These are phyloP conservation scores for Eragrostis curvula DNA, from an alignment of 176 grass and related monocot genomes.

Conservation along the genomic window DNA sequence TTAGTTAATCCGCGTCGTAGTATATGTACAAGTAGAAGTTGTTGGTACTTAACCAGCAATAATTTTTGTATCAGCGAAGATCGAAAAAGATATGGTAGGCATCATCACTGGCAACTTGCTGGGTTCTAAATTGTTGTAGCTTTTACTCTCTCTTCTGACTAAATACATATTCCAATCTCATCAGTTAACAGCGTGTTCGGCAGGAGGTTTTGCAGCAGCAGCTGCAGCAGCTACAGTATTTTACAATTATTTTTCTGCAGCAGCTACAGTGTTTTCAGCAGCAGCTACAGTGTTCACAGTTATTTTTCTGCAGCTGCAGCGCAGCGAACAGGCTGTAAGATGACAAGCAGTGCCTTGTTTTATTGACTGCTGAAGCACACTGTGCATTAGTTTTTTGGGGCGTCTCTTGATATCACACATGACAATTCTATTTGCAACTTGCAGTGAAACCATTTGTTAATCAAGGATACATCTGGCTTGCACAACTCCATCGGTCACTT, in stretches of 20 bases:
- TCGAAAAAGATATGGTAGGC: conserved; percentile 44
- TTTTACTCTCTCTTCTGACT: conserved; percentile 58
- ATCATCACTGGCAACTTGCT: conserved; percentile 56
- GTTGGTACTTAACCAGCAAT: conserved; percentile 45
- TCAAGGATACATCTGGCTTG: conserved; percentile 38
- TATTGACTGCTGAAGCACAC: conserved; percentile 50
- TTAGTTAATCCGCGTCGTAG: conserved; percentile 28
- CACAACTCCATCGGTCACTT: conserved; percentile 36
- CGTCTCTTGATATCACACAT: conserved; percentile 46
- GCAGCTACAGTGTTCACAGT: too few species aligned
- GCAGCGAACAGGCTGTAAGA: too few species aligned
- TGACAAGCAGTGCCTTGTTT: conserved; percentile 32
- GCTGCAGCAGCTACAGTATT: too few species aligned
- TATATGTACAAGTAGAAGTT: conserved; percentile 45
- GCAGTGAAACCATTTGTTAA: conserved; percentile 39
- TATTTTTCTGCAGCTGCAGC: too few species aligned
- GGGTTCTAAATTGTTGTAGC: conserved; percentile 44
- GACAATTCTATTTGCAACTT: conserved; percentile 53
- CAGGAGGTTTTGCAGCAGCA: too few species aligned
- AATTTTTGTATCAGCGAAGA: conserved; percentile 37
- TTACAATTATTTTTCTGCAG: too few species aligned
- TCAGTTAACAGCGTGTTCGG: too few species aligned
- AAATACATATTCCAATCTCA: conserved; percentile 45
- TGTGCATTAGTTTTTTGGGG: conserved; percentile 38
- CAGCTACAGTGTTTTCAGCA: too few species aligned